Evolutionary conservation across 78 protist genomes (phyloP), one percentile per base, ranked within the genome.

Genomic region (Neovahlkampfia damariscottae): DNA sequence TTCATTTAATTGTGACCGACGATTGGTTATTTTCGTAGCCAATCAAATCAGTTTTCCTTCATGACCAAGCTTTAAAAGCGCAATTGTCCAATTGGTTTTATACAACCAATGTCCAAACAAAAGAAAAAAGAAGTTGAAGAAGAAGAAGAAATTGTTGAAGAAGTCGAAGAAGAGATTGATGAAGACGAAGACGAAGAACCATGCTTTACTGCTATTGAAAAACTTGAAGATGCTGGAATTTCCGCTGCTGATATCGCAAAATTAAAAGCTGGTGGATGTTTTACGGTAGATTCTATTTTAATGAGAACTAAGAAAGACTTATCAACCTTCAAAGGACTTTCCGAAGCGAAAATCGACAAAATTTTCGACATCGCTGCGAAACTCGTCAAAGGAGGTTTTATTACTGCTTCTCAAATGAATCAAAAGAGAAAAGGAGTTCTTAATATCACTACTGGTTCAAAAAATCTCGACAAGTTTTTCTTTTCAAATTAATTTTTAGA

Each of bases 401-500:
- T 77, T n/a, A 77, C 84, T 0, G 90, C 85, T 8, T 9, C 8
- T 2, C 72, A 70, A 40, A 39, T 27, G 8, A 40, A 72, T 2
- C 68, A 80, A 70, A 78, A 80, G 76, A 79, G 91, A 7, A 58
- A 74, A 30, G 96, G 94, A 39, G 81, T 94, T 40, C 28, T 93
- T 41, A 68, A 80, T 8, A 38, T 98, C 29, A 84, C 97, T 5
- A 95, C 99, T 0, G 99, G 99, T 31, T 82, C 87, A 28, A 93
- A 89, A 28, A 93, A 90, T 68, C 83, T 96, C 3, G 98, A 98
- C 84, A 79, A 62, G 37, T 72, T 97, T 5, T n/a, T n/a, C n/a
- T n/a, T n/a, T n/a, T n/a, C n/a, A n/a, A n/a, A n/a, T n/a, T n/a
- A n/a, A n/a, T n/a, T n/a, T n/a, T n/a, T n/a, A n/a, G n/a, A n/a